Evolutionary conservation across 2,329 filamentous ascomycete genomes (phyloP).

Genomic region (Botryosphaeria agaves): DNA sequence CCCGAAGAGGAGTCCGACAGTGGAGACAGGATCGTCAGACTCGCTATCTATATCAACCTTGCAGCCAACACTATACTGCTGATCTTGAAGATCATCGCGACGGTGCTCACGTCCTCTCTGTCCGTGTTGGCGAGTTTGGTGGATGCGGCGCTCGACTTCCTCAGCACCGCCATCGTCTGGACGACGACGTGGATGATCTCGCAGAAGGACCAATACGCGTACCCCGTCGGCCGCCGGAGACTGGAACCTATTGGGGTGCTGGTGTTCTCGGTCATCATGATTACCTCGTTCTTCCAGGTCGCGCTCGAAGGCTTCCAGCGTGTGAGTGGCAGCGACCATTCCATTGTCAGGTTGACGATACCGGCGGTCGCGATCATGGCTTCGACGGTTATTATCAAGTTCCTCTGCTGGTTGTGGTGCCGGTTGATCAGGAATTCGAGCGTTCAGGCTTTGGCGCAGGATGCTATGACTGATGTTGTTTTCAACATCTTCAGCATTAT

Average conservation of each 20-base stretch:
- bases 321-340: slow-evolving; percentile 41
- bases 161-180: slow-evolving; percentile 70
- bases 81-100: slow-evolving; percentile 58
- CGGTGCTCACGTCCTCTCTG: slow-evolving; percentile 62
- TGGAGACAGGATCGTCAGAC: slow-evolving; percentile 56
- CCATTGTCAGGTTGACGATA: slow-evolving; percentile 53
- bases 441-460: slow-evolving; percentile 60
- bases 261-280: slow-evolving; percentile 74
- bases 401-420: slow-evolving; percentile 74
- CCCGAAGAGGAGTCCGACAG: slow-evolving; percentile 55
- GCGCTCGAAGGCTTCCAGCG: slow-evolving; percentile 51
- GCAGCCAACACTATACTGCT: slow-evolving; percentile 60
- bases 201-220: slow-evolving; percentile 54
- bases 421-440: slow-evolving; percentile 71
- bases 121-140: slow-evolving; percentile 67
- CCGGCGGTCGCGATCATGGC: slow-evolving; percentile 69
- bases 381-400: slow-evolving; percentile 65
- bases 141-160: slow-evolving; percentile 63
- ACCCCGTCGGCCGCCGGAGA: slow-evolving; percentile 60
- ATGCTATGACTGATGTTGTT: slow-evolving; percentile 58
- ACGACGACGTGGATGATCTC: slow-evolving; percentile 58
- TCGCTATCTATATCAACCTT: slow-evolving; percentile 79
- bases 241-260: slow-evolving; percentile 67
- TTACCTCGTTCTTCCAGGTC: slow-evolving; percentile 69
- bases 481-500: slow-evolving; percentile 85